Conservation (phyloP, 495 filamentous ascomycete genomes). For the Diplogelasinospora grovesii region DNA sequence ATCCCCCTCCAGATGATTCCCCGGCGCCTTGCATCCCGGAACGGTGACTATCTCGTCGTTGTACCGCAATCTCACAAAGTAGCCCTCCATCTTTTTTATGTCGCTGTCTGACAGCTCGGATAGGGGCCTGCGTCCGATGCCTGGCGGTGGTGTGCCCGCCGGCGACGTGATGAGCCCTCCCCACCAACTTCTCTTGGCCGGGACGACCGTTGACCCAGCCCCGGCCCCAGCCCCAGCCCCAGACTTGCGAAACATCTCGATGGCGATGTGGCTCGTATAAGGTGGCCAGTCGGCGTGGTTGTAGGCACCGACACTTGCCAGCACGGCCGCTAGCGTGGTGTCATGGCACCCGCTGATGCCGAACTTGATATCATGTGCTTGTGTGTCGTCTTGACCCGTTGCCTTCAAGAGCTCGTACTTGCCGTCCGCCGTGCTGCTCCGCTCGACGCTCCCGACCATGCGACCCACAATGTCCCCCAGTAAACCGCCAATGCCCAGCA, state of each 20-base stretch:
- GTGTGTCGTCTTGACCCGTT: slow-evolving; percentile 54
- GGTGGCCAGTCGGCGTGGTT: slow-evolving; percentile 74
- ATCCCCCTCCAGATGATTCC: slow-evolving; percentile 84
- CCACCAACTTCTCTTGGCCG: slow-evolving; percentile 38
- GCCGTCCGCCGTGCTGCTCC: slow-evolving; percentile 6
- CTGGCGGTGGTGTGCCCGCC: slow-evolving; percentile 19
- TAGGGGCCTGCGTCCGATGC: slow-evolving; percentile 47
- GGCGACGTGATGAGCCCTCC: slow-evolving; percentile 20
- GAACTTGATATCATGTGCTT: slow-evolving; percentile 35
- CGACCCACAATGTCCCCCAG: slow-evolving; percentile 78
- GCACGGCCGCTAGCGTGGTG: slow-evolving; percentile 76
- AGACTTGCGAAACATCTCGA: slow-evolving; percentile 73
- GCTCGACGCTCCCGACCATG: slow-evolving; percentile 71
- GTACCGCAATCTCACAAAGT: slow-evolving; percentile 93
- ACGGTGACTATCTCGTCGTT: slow-evolving; percentile 77
- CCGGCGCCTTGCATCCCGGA: slow-evolving; percentile 67
- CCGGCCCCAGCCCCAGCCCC: slow-evolving; percentile 5
- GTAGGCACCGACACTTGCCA: slow-evolving; percentile 74
- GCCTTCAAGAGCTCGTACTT: slow-evolving; percentile 39
- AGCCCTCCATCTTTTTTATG: slow-evolving; percentile 51
- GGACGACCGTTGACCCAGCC: slow-evolving; percentile 2
- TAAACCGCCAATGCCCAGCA: slow-evolving; percentile 75
- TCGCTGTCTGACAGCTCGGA: slow-evolving; percentile 44
- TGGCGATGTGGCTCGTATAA: slow-evolving; percentile 82
- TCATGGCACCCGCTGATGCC: slow-evolving; percentile 88